Percentiles rank a stretch among this genome's conserved stretches.
Conservation (phyloP, 257 asterid species). For the Misopates orontium region DNA sequence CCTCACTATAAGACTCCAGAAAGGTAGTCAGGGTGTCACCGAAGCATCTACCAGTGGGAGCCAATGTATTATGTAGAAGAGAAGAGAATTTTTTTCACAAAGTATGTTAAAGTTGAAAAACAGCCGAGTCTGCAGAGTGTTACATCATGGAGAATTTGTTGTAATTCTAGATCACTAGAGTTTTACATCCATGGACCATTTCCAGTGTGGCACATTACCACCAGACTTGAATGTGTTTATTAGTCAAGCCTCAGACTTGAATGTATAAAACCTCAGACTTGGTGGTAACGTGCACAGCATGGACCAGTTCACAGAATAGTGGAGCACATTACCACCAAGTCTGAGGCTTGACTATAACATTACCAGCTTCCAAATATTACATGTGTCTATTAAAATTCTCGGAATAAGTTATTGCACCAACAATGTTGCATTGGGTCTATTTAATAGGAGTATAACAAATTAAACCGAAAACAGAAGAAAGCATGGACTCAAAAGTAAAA, state of each 20-base stretch:
- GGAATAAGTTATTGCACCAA: background rate
- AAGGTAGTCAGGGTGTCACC: slow-evolving; percentile 1
- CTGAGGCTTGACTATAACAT: too few relatives aligned
- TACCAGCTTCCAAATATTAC: background rate
- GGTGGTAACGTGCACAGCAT: too few relatives aligned
- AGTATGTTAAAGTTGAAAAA: background rate
- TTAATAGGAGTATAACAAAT: too few relatives aligned
- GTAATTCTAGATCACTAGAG: background rate
- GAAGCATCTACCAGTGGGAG: slow-evolving; percentile 6
- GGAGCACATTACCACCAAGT: background rate
- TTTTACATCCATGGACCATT: too few relatives aligned
- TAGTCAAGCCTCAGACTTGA: too few relatives aligned
- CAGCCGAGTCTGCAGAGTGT: background rate
- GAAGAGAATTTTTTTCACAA: background rate
- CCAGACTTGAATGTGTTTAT: too few relatives aligned
- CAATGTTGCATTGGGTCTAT: too few relatives aligned
- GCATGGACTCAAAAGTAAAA: slow-evolving; percentile 6
- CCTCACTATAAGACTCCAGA: slow-evolving; percentile 19
- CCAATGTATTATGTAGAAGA: slow-evolving; percentile 1
- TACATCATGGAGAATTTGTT: background rate
- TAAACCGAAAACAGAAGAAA: slow-evolving; percentile 1
- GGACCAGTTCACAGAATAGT: too few relatives aligned
- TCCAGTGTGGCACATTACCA: too few relatives aligned
- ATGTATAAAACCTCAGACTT: too few relatives aligned
- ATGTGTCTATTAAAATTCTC: background rate